Base-by-base conservation (phyloP, 1,284 basidiomycete species). In the Ustilago tritici region DNA sequence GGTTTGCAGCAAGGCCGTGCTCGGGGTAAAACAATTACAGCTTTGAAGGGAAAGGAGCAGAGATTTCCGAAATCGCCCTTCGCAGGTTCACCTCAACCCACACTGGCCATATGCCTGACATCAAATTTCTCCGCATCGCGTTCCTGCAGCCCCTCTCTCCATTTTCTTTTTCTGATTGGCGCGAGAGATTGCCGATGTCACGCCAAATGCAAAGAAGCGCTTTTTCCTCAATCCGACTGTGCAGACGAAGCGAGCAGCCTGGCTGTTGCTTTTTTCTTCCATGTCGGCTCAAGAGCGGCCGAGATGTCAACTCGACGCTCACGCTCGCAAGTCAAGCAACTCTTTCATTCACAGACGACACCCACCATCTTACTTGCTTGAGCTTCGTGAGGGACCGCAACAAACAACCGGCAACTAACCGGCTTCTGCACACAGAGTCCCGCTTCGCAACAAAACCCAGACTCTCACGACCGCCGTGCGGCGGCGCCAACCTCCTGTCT, bases 181-280 rank as follows among this genome's bases (percentile, higher is more conserved):
- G 19, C 6, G 23, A 49, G 54, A 63, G 63, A 65, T 65, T 65
- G 15, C 63, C 63, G 63, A 65, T 59, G 56, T 60, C 63, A 65
- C 41, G 19, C 56, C 28, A 46, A 34, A 43, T 19, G 14, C 41
- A 28, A 3, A 28, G 2, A 28, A 28, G 23, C 23, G 23, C 23
- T 28, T 28, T n/a, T 41, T 36, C 61, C 41, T 38, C 59, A 38
- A 19, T 53, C 59, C 41, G 36, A 49, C 17, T 59, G 57, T 50
- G 46, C 57, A 49, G 7, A 19, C 43, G n/a, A 46, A 19, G 14
- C n/a, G 11, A 19, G 43, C 1, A 46, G 43, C 43, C n/a, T 46
- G 43, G 19, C n/a, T 19, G n/a, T 46, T 4, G n/a, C 17, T 11
- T 15, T 46, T n/a, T 56, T 19, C 35, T 19, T 17, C 54, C n/a